Evolutionary conservation across 2,329 filamentous ascomycete genomes (phyloP), one percentile per base, ranked within the genome.

Genomic region (Rhytidhysteron rufulum): DNA sequence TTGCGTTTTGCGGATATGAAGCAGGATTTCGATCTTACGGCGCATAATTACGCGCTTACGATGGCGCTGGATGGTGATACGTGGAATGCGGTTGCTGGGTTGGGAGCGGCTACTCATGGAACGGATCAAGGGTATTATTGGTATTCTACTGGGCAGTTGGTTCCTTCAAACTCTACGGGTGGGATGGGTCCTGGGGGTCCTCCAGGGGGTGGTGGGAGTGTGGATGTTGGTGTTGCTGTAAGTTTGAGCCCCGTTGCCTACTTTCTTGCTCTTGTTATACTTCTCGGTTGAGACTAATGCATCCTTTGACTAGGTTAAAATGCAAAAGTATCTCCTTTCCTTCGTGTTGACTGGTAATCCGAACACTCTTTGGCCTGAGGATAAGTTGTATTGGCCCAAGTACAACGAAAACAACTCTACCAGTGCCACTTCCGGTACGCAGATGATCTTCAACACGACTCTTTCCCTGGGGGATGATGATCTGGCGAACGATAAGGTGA

Each of bases 61-160:
- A 51, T 59, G 9, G 62, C 60, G 18, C 39, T 66, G 18, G 47
- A 58, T 5, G 66, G 66, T 49, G 43, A 65, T 30, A 66, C 61
- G 4, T 67, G 60, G 62, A 67, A 66, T 42, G 60, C 57, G 1
- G 48, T 56, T 50, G 57, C 65, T 17, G 54, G 52, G 10, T 44
- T 67, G 3, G 59, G 45, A 17, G 16, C 43, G 10, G 55, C 63
- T 16, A 62, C 57, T 6, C 63, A 66, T 40, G 62, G 63, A 4
- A 65, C 61, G 4, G 63, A 66, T 45, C 60, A 65, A 43, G 54
- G 45, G 25, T 66, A 65, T 47, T 65, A 65, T 47, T 66, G 60
- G 41, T 60, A 59, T 41, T 48, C 40, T 39, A 59, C 50, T 8
- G 54, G 51, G 34, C 50, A 48, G 6, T 52, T 57, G 8, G 48